A percentile compares a stretch with the other conserved stretches of the same genome.
Evolutionary conservation across 148 eudicot genomes (phyloP).

Genomic region (Salicornia ramosissima): DNA sequence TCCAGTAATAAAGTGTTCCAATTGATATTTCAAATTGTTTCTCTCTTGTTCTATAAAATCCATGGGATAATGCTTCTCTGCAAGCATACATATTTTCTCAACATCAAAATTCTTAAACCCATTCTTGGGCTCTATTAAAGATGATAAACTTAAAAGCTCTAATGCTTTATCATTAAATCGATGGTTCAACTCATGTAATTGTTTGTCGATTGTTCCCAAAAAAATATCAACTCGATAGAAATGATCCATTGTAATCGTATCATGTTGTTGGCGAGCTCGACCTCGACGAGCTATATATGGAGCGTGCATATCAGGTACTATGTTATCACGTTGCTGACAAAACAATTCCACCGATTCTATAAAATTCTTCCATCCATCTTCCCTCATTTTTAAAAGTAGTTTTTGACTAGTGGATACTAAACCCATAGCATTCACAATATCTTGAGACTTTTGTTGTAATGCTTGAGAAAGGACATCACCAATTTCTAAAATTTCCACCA

Average conservation of each 20-base stretch:
- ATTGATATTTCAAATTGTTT: background rate
- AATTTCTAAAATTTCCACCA: background rate
- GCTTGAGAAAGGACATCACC: background rate
- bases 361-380: background rate
- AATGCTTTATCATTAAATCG: background rate
- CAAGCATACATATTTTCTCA: background rate
- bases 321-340: background rate
- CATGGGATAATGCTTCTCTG: background rate
- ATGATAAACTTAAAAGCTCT: too few species aligned
- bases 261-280: background rate
- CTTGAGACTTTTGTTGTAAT: constrained; percentile 9
- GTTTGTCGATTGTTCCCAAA: background rate
- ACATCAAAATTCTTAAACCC: background rate
- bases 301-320: too few species aligned
- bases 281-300: background rate
- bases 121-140: too few species aligned
- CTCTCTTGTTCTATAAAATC: background rate
- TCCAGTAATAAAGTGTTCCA: background rate
- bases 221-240: background rate
- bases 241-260: background rate
- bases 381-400: background rate
- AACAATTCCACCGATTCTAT: background rate
- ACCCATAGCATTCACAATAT: background rate
- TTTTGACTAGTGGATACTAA: background rate
- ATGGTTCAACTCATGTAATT: background rate